Evolutionary conservation across 2,329 filamentous ascomycete species (phyloP).

Genomic region (Pseudocercospora crystallina): DNA sequence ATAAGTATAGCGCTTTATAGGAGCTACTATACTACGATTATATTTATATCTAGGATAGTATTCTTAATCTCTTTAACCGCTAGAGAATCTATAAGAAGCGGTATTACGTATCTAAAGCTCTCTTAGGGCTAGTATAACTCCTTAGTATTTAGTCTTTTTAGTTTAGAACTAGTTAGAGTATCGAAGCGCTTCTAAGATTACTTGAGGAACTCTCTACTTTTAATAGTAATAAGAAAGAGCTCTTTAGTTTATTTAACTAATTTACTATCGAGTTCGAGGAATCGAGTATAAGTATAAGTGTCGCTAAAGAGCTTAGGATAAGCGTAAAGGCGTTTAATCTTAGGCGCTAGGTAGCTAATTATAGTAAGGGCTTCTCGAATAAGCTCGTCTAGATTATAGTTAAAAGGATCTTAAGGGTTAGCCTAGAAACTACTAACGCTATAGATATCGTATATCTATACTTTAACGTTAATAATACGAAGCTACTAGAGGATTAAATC

Average conservation of each 20-base stretch:
- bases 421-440: neutral
- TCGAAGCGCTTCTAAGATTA: conserved; percentile 1
- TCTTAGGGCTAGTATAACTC: conserved; percentile 1
- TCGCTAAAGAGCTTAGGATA: conserved; percentile 11
- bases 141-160: neutral
- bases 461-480: neutral
- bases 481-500: conserved; percentile 7
- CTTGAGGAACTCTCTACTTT: neutral
- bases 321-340: conserved; percentile 8
- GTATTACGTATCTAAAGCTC: neutral
- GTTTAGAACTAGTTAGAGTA: neutral
- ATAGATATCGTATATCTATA: neutral
- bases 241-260: neutral
- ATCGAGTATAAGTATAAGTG: neutral
- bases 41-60: conserved; percentile 3
- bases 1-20: conserved; percentile 9
- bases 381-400: conserved; percentile 1
- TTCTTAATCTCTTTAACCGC: neutral
- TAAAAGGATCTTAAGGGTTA: neutral
- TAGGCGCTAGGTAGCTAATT: conserved; percentile 5
- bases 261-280: conserved; percentile 1
- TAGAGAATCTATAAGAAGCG: neutral
- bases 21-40: conserved; percentile 1
- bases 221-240: conserved; percentile 3
- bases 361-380: conserved; percentile 4